phyloP scores from a whole-genome alignment of 2,329 filamentous ascomycete species.

The Colletotrichum sp. region DNA sequence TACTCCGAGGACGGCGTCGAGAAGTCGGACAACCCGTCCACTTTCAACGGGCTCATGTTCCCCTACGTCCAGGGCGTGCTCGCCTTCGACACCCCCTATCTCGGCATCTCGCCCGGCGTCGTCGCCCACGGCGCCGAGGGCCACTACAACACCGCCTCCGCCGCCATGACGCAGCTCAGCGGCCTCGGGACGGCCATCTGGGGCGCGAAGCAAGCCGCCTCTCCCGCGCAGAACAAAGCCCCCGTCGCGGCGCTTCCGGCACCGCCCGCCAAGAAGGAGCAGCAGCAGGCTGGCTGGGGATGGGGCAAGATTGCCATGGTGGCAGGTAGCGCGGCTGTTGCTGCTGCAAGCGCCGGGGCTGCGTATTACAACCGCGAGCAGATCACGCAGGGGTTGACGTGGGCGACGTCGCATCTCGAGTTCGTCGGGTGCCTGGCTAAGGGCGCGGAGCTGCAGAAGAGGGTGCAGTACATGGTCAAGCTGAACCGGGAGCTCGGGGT shows the following conservation, averaged over 20 bases:
- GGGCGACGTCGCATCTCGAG: constrained; percentile 89
- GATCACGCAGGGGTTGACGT: constrained; percentile 75
- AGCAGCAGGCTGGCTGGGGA: constrained; percentile 61
- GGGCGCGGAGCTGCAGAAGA: constrained; percentile 79
- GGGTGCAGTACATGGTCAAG: constrained; percentile 71
- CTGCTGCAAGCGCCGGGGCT: constrained; percentile 81
- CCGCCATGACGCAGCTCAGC: constrained; percentile 71
- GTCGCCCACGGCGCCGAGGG: constrained; percentile 87
- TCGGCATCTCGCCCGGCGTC: constrained; percentile 80
- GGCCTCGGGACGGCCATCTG: constrained; percentile 72
- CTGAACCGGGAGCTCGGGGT: constrained; percentile 70
- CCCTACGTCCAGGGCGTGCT: constrained; percentile 90
- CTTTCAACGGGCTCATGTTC: constrained; percentile 78
- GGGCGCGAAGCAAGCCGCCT: constrained; percentile 50
- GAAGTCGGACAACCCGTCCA: constrained; percentile 32
- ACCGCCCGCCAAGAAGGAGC: constrained; percentile 37
- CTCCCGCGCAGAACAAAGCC: constrained; percentile 28
- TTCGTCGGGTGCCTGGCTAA: constrained; percentile 90
- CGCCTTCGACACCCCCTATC: constrained; percentile 92
- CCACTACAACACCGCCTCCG: constrained; percentile 77
- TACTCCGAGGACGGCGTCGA: constrained; percentile 48
- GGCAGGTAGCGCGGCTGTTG: constrained; percentile 82
- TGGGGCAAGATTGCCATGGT: constrained; percentile 89
- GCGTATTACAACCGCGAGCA: constrained; percentile 87
- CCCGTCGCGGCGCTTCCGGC: constrained; percentile 39